A percentile compares a stretch with the other conserved stretches of the same genome.
These are phyloP conservation scores for Ascochyta fabae DNA, from an alignment of 2,329 filamentous ascomycete genomes.

Conservation along the genomic window DNA sequence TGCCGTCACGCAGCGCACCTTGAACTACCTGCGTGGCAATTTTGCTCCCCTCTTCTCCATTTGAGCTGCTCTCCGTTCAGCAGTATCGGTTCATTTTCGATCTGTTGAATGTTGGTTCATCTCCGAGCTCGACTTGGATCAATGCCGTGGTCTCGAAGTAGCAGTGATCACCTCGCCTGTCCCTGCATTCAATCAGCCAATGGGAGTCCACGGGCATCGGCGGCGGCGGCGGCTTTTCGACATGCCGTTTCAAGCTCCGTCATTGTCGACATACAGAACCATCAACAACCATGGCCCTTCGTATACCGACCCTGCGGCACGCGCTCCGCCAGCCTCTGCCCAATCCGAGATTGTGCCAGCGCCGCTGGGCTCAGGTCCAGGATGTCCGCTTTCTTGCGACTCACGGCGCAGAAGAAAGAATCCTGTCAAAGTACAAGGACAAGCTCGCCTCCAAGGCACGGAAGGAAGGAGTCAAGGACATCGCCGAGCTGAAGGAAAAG, in stretches of 20 bases:
- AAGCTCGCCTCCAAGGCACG: constrained; percentile 86
- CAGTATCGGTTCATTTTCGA: neutral
- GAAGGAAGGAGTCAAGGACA: constrained; percentile 71
- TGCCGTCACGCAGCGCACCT: neutral
- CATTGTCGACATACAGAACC: constrained; percentile 6
- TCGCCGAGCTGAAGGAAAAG: constrained; percentile 78
- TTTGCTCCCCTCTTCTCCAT: neutral
- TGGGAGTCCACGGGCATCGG: constrained; percentile 12
- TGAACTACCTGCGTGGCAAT: neutral
- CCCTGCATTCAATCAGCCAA: constrained; percentile 11
- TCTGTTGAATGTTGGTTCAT: constrained; percentile 13
- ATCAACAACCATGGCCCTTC: constrained; percentile 29
- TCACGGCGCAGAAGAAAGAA: constrained; percentile 68
- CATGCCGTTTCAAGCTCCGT: constrained; percentile 4
- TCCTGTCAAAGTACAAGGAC: constrained; percentile 84
- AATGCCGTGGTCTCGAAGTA: constrained; percentile 13
- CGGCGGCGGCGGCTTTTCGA: constrained; percentile 9
- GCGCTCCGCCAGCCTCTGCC: constrained; percentile 40
- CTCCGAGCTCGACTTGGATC: constrained; percentile 6
- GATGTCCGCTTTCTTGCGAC: constrained; percentile 90
- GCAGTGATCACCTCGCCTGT: constrained; percentile 12
- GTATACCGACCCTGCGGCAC: constrained; percentile 39
- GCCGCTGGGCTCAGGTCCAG: constrained; percentile 89
- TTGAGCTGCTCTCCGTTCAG: neutral
- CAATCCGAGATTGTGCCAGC: constrained; percentile 59